phyloP scores from a whole-genome alignment of 2,329 filamentous ascomycete species.

The Cercospora sesami region DNA sequence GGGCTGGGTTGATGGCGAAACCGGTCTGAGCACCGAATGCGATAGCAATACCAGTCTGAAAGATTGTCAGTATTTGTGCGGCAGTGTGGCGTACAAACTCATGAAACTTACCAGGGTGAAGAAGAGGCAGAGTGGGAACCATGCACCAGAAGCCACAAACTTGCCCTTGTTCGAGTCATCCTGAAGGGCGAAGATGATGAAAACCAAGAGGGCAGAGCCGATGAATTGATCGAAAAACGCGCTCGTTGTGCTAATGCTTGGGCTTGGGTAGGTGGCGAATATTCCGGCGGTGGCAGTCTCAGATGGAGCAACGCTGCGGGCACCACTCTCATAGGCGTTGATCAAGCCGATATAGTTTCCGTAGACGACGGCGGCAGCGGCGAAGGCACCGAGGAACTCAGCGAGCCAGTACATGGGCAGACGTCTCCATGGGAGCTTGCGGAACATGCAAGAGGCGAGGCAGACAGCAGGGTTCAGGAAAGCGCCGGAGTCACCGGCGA shows the following conservation, averaged over 20 bases:
- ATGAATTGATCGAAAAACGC: constrained; percentile 72
- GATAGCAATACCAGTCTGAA: constrained; percentile 61
- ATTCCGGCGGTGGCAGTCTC: constrained; percentile 63
- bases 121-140: constrained; percentile 62
- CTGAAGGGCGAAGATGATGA: constrained; percentile 68
- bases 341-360: constrained; percentile 60
- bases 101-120: constrained; percentile 54
- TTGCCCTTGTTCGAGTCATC: constrained; percentile 50
- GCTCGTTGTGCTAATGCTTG: constrained; percentile 62
- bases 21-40: constrained; percentile 71
- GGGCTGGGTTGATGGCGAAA: constrained; percentile 66
- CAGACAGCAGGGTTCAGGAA: constrained; percentile 65
- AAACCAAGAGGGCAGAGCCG: constrained; percentile 65
- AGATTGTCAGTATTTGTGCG: constrained; percentile 10
- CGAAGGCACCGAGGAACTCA: constrained; percentile 67
- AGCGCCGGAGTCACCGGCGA: constrained; percentile 38
- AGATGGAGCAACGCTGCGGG: constrained; percentile 60
- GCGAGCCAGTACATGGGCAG: constrained; percentile 66
- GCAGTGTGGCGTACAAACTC: not conserved
- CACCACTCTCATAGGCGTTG: constrained; percentile 57
- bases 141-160: constrained; percentile 40
- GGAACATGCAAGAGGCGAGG: constrained; percentile 67
- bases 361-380: constrained; percentile 52
- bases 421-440: constrained; percentile 67
- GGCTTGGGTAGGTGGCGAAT: constrained; percentile 67